A percentile compares a stretch with the other conserved stretches of the same genome.
Evolutionary conservation across 441 rosid genomes (phyloP).

Genomic region (Dalechampia spathulata): DNA sequence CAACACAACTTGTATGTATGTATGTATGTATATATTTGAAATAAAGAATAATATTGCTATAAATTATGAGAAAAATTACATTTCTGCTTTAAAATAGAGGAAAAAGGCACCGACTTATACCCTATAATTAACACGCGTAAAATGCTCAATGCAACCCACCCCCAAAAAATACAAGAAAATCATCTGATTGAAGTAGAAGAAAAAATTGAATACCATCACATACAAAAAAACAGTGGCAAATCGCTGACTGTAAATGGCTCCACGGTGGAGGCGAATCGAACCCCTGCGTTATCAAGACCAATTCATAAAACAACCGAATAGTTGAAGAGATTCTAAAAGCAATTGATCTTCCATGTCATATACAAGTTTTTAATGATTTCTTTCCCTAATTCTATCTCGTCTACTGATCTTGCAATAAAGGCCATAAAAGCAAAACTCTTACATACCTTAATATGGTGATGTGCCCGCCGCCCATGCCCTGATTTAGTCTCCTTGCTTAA

Average conservation of each 20-base stretch:
- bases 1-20: no score
- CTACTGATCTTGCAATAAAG: not conserved
- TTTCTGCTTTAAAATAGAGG: not conserved
- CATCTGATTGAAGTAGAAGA: not conserved
- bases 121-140: not conserved
- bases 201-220: not conserved
- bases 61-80: not conserved
- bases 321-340: not conserved
- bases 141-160: not conserved
- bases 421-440: not conserved
- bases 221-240: no score
- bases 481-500: not conserved
- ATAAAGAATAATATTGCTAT: no score
- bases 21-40: no score
- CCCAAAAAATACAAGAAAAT: not conserved
- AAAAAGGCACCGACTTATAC: not conserved
- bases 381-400: not conserved
- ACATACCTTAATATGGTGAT: slow-evolving; percentile 7
- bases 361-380: no score
- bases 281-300: no score
- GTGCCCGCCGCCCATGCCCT: not conserved
- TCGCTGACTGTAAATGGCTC: not conserved
- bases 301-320: no score
- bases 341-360: not conserved
- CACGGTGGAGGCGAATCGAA: not conserved